Base-by-base conservation (phyloP, 1,284 basidiomycete genomes). In the Puccinia horiana region DNA sequence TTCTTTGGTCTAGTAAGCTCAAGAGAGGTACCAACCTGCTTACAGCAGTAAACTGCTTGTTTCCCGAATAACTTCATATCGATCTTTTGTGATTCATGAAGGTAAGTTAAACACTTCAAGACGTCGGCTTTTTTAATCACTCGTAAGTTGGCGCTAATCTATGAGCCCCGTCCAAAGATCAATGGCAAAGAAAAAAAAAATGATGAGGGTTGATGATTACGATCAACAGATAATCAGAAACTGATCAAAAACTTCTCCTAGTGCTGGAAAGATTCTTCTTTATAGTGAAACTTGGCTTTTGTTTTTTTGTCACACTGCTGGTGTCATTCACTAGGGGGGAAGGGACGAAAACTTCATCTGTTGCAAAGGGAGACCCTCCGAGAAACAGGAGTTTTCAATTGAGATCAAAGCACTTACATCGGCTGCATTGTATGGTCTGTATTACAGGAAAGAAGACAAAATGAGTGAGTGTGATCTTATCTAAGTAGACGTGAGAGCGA, bases 11-110 rank as follows among this genome's bases (percentile, higher is more conserved):
- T 2, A 52, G 3, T n/a, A 35, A 40, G 16, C 6, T 42, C 8
- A 12, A 35, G 9, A 35, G 11, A 26, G 18, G 14, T 23, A 35
- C 58, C 23, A 40, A 77, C 75, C 26, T 77, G 75, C 44, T 77
- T 77, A n/a, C 75, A 77, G 26, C 75, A 77, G 52, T 77, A 77
- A 47, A 77, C 75, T 44, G 75, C 75, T 40, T 77, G 75, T 65
- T 77, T 77, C 12, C 61, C 75, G 37, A 77, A 77, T 40, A 77
- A 26, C 42, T 77, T 77, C 75, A 77, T 77, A 65, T 77, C 75
- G 23, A 77, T 65, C 49, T 77, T 77, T 49, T 77, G 75, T 6
- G 75, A 58, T 65, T 77, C 75, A 42, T 77, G 75, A 65, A 65
- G 61, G 42, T 77, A 77, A 44, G 75, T 77, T 40, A 77, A 65